phyloP scores from a whole-genome alignment of 129 eudicot genomes.

The Smallanthus sonchifolius region DNA sequence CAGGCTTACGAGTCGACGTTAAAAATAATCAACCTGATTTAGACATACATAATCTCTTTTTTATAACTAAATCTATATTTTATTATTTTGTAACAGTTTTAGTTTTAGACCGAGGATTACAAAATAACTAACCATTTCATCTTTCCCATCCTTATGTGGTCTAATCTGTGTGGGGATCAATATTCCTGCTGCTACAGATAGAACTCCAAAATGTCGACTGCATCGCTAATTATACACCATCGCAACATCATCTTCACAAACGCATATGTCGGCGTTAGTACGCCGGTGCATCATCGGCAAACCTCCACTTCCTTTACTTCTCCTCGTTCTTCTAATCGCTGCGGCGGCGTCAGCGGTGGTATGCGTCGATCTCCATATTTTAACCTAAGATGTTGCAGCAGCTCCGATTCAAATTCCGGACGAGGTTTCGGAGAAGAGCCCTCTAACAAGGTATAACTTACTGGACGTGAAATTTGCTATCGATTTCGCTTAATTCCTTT shows the following conservation, averaged over 20 bases:
- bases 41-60: too few species aligned
- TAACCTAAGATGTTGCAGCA: conserved; percentile 19
- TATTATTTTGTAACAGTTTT: too few species aligned
- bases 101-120: too few species aligned
- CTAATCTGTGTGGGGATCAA: background rate
- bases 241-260: conserved; percentile 22
- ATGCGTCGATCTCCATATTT: conserved; percentile 8
- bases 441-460: background rate
- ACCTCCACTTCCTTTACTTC: background rate
- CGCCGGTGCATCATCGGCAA: conserved; percentile 1
- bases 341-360: background rate
- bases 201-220: background rate
- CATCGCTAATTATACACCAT: background rate
- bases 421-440: conserved; percentile 45
- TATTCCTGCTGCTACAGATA: background rate
- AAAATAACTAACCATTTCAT: background rate
- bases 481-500: background rate
- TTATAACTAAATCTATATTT: too few species aligned
- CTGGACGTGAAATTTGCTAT: background rate
- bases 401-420: conserved; percentile 33
- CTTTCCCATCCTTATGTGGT: background rate
- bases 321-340: conserved; percentile 7
- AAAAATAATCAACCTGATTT: too few species aligned
- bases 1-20: too few species aligned
- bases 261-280: background rate